phyloP scores from a whole-genome alignment of 1,284 basidiomycete genomes.

The Vanrija humicola region DNA sequence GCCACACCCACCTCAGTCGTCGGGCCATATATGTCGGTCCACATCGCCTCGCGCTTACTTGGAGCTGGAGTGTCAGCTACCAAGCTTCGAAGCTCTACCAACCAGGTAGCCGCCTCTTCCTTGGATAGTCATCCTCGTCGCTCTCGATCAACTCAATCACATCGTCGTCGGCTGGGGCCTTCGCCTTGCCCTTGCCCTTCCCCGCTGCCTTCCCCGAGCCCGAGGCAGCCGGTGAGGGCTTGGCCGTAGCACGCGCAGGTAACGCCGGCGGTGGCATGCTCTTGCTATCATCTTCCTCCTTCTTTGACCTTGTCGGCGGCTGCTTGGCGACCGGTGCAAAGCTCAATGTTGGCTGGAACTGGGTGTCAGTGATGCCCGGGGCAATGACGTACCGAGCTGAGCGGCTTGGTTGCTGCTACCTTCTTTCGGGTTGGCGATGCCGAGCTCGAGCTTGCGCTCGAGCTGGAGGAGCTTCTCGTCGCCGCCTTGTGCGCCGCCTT shows the following conservation, averaged over 20 bases:
- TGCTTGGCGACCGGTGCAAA: slow-evolving; percentile 15
- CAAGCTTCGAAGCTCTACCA: background rate
- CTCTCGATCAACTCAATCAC: slow-evolving; percentile 29
- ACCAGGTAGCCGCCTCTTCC: background rate
- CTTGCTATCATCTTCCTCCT: slow-evolving; percentile 2
- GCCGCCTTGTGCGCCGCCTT: no score
- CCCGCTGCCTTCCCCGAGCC: background rate
- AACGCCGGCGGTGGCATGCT: slow-evolving; percentile 17
- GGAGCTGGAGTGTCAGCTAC: background rate
- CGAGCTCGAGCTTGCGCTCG: no score
- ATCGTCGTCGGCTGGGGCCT: background rate
- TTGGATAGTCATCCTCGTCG: slow-evolving; percentile 21
- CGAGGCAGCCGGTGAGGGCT: background rate
- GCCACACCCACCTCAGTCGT: slow-evolving; percentile 55
- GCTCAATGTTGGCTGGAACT: slow-evolving; percentile 37
- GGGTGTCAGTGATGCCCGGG: background rate
- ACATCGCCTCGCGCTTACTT: slow-evolving; percentile 50
- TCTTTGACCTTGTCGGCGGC: background rate
- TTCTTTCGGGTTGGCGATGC: no score
- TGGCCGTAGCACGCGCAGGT: background rate
- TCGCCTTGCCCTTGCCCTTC: slow-evolving; percentile 50
- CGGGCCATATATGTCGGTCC: slow-evolving; percentile 75
- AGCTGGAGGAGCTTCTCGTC: no score
- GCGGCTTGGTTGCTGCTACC: background rate
- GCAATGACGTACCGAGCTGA: slow-evolving; percentile 32